Base-by-base conservation (phyloP, 2,329 filamentous ascomycete genomes). In the Colletotrichum tanaceti region DNA sequence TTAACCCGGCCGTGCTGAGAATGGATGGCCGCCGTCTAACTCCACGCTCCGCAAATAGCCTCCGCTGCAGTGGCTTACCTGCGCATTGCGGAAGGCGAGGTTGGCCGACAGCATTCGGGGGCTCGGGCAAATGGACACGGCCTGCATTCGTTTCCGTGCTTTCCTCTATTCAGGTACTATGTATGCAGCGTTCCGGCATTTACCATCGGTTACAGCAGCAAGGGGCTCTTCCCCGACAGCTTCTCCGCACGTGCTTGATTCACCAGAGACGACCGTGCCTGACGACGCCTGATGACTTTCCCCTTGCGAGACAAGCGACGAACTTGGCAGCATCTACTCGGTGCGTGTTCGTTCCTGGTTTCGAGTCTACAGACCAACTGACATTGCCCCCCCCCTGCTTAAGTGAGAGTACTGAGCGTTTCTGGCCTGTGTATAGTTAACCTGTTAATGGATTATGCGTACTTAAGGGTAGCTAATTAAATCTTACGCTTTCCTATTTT, bases 291-390 rank as follows among this genome's bases (percentile, higher is more conserved):
- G 50, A 35, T 66, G 62, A 65, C 62, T 60, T 52, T 41, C n/a
- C 44, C 62, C 20, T 13, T 59, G 22, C 50, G 20, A 32, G 22
- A 49, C 41, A 54, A 59, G 43, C 65, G 58, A 66, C 59, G 22
- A 66, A 63, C 32, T 24, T 16, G 55, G 55, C 62, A 69, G 57
- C 55, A 66, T 69, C 66, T 66, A 20, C 66, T 41, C 18, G 57
- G 62, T 62, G 57, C 50, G 44, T 66, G 38, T 44, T n/a, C n/a
- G n/a, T n/a, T n/a, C n/a, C n/a, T n/a, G n/a, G n/a, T n/a, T n/a
- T n/a, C n/a, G n/a, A n/a, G n/a, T n/a, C n/a, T n/a, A n/a, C n/a
- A n/a, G n/a, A n/a, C n/a, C n/a, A n/a, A n/a, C n/a, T n/a, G n/a
- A n/a, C n/a, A n/a, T n/a, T n/a, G n/a, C n/a, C n/a, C n/a, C n/a